A percentile compares a stretch with the other conserved stretches of the same genome.
Evolutionary conservation across 2,329 filamentous ascomycete species (phyloP).

Genomic region (Neurospora crassa): DNA sequence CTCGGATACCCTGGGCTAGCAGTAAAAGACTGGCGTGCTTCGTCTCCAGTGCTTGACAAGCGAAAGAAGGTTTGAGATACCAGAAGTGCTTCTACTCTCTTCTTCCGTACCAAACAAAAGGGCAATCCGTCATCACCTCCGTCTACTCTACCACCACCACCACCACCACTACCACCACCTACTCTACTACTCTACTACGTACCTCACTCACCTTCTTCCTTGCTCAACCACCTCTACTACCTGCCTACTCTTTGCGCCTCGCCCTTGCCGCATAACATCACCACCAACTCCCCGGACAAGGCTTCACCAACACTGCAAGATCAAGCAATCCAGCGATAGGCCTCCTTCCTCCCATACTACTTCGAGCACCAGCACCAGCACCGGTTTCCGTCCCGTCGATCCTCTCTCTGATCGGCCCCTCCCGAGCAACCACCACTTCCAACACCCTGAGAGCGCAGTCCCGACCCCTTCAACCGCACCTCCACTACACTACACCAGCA

Average conservation of each 20-base stretch:
- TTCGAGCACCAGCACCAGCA: constrained; percentile 1
- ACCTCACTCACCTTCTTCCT: neutral
- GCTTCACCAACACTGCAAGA: neutral
- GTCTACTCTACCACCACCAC: neutral
- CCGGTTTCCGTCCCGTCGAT: constrained; percentile 3
- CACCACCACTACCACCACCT: too few species aligned
- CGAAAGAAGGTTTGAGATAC: constrained; percentile 18
- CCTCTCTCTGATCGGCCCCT: constrained; percentile 2
- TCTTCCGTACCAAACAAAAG: neutral
- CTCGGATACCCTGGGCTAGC: neutral
- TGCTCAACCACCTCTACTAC: constrained; percentile 5
- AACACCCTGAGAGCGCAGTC: constrained; percentile 4
- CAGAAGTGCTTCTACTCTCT: constrained; percentile 12
- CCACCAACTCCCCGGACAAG: neutral
- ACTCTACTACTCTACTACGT: too few species aligned
- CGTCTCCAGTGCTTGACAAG: constrained; percentile 13
- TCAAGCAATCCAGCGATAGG: neutral
- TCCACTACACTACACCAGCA: constrained; percentile 76
- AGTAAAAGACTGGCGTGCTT: constrained; percentile 9
- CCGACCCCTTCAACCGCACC: constrained; percentile 5
- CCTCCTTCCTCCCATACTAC: constrained; percentile 9
- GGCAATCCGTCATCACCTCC: neutral
- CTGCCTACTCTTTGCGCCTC: neutral
- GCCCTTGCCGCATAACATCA: neutral
- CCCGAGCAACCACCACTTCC: constrained; percentile 5